phyloP scores from a whole-genome alignment of 139 green algal species.

The Raphidocelis subcapitata region DNA sequence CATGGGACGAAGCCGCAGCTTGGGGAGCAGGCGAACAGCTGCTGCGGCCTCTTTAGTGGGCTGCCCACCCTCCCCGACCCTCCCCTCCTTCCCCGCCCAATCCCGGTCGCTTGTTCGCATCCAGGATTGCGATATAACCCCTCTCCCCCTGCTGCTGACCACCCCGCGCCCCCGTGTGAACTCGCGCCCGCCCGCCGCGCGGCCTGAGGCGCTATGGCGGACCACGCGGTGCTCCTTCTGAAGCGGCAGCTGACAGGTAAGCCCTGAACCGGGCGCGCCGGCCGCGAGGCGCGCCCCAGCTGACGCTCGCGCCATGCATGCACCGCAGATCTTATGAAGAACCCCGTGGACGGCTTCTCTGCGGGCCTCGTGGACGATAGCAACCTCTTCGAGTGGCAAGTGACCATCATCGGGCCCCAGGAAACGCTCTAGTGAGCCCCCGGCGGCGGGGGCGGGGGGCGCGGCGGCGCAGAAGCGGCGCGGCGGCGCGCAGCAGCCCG shows the following conservation, averaged over 20 bases:
- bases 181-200: no score
- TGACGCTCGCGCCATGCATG: background rate
- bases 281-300: background rate
- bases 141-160: no score
- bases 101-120: no score
- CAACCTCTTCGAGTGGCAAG: conserved; percentile 98
- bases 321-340: conserved; percentile 90
- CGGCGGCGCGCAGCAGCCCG: no score
- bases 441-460: background rate
- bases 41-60: no score
- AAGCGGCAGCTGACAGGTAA: conserved; percentile 92
- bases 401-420: conserved; percentile 97
- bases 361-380: conserved; percentile 95
- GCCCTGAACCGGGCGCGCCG: background rate
- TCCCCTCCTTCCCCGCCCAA: no score
- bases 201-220: conserved; percentile 23
- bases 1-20: no score
- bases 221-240: conserved; percentile 86
- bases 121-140: no score
- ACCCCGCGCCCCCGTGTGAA: no score
- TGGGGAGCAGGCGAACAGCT: no score
- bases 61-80: no score
- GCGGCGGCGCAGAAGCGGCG: no score
- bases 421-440: conserved; percentile 93
- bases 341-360: conserved; percentile 98